Evolutionary conservation across 2,329 filamentous ascomycete genomes (phyloP).

Genomic region (Venturia oleaginea): DNA sequence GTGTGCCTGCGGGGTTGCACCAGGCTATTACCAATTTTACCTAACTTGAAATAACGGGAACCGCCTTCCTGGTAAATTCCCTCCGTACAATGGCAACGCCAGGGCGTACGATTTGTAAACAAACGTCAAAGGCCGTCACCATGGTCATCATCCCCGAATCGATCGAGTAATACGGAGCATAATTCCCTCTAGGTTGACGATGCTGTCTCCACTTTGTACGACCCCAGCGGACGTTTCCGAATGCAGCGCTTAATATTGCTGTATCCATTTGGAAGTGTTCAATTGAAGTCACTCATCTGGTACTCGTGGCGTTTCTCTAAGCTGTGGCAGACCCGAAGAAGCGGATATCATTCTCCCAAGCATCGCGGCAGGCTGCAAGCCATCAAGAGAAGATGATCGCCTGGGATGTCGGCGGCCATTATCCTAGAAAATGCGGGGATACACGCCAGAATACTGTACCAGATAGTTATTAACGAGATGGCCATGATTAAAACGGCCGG

Average conservation of each 20-base stretch:
- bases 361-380: neutral
- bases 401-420: neutral
- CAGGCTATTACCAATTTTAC: slow-evolving; percentile 7
- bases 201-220: neutral
- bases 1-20: neutral
- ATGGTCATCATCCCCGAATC: neutral
- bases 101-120: neutral
- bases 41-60: slow-evolving; percentile 9
- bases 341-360: neutral
- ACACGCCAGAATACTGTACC: neutral
- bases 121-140: neutral
- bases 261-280: neutral
- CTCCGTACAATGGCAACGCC: neutral
- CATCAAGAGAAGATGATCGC: neutral
- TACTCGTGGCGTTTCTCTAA: neutral
- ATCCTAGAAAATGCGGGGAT: slow-evolving; percentile 10
- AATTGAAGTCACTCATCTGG: neutral
- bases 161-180: neutral
- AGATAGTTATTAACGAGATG: neutral
- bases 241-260: slow-evolving; percentile 2
- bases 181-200: neutral
- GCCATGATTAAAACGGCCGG: neutral
- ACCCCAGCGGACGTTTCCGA: neutral
- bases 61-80: neutral
- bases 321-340: neutral